Conservation (phyloP, 2,329 filamentous ascomycete genomes). For the Verticillium zaregamsianum region DNA sequence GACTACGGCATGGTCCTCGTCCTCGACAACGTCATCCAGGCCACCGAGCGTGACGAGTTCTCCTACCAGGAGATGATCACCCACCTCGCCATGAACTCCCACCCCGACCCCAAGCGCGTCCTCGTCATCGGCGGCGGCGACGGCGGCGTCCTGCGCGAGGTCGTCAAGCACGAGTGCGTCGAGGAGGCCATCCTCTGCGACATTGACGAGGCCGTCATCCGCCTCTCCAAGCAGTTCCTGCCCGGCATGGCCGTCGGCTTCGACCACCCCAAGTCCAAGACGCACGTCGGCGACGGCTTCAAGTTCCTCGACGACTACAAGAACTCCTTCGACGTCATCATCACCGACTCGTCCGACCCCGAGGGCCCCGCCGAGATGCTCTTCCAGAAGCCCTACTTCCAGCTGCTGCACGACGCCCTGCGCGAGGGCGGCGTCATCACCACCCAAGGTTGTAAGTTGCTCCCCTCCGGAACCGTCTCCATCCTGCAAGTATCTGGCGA, state of each 20-base stretch:
- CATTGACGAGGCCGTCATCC: constrained; percentile 98
- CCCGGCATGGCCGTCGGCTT: constrained; percentile 91
- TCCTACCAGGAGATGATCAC: constrained; percentile 99
- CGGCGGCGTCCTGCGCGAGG: constrained; percentile 94
- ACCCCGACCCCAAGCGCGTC: constrained; percentile 97
- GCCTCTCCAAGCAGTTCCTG: constrained; percentile 96
- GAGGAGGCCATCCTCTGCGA: constrained; percentile 97
- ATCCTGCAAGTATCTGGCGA: not conserved
- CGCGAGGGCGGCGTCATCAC: constrained; percentile 96
- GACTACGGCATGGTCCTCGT: constrained; percentile 95
- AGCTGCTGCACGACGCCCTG: constrained; percentile 85
- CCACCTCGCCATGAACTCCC: constrained; percentile 95
- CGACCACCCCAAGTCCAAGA: constrained; percentile 88
- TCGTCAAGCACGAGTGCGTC: constrained; percentile 97
- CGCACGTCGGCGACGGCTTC: constrained; percentile 95
- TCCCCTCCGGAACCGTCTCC: constrained; percentile 36
- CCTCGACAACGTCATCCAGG: constrained; percentile 98
- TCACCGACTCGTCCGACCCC: constrained; percentile 96
- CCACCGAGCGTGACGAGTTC: constrained; percentile 98
- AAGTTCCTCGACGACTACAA: constrained; percentile 97
- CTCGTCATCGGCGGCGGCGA: constrained; percentile 97
- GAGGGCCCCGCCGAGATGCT: constrained; percentile 94
- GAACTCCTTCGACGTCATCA: constrained; percentile 98
- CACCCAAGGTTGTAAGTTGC: constrained; percentile 99
- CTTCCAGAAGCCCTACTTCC: constrained; percentile 98